These are phyloP conservation scores for Paecilomyces formosus DNA, from an alignment of 2,329 filamentous ascomycete genomes.

Conservation along the genomic window DNA sequence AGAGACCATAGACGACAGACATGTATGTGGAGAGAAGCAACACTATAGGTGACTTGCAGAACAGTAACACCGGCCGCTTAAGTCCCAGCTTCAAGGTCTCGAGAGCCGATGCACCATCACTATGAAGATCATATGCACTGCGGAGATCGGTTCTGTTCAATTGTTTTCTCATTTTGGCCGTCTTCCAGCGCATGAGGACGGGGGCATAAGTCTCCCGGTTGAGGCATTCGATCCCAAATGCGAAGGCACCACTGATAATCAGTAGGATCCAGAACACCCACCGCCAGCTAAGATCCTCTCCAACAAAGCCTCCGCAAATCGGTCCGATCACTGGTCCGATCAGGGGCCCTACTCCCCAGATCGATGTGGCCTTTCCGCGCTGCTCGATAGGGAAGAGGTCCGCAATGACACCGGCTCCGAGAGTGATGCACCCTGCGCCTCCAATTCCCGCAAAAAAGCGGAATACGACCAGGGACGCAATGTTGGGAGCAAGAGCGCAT, in stretches of 20 bases:
- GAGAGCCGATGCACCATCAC: slow-evolving; percentile 12
- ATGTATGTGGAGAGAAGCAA: slow-evolving; percentile 44
- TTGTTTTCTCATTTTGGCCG: slow-evolving; percentile 22
- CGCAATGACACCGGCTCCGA: slow-evolving; percentile 40
- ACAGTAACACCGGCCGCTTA: slow-evolving; percentile 37
- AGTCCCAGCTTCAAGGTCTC: slow-evolving; percentile 3
- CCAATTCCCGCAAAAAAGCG: slow-evolving; percentile 54
- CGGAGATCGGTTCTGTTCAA: slow-evolving; percentile 27
- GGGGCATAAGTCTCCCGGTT: slow-evolving; percentile 35
- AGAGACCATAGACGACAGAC: slow-evolving; percentile 45
- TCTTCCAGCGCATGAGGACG: slow-evolving; percentile 29
- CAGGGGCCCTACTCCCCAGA: slow-evolving; percentile 35
- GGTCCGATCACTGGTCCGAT: slow-evolving; percentile 28
- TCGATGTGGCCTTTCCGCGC: slow-evolving; percentile 35
- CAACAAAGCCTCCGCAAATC: slow-evolving; percentile 33
- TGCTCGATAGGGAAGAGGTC: slow-evolving; percentile 37
- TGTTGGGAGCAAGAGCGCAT: slow-evolving; percentile 49
- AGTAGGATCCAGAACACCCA: slow-evolving; percentile 42
- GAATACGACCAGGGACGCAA: slow-evolving; percentile 53
- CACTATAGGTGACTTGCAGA: slow-evolving; percentile 43
- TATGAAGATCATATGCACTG: slow-evolving; percentile 22
- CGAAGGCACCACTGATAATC: slow-evolving; percentile 28
- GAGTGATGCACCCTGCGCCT: slow-evolving; percentile 27
- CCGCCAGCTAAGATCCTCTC: slow-evolving; percentile 35
- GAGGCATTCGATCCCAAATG: slow-evolving; percentile 13